Conservation (phyloP, 2,329 filamentous ascomycete genomes). For the Uncinocarpus reesii region DNA sequence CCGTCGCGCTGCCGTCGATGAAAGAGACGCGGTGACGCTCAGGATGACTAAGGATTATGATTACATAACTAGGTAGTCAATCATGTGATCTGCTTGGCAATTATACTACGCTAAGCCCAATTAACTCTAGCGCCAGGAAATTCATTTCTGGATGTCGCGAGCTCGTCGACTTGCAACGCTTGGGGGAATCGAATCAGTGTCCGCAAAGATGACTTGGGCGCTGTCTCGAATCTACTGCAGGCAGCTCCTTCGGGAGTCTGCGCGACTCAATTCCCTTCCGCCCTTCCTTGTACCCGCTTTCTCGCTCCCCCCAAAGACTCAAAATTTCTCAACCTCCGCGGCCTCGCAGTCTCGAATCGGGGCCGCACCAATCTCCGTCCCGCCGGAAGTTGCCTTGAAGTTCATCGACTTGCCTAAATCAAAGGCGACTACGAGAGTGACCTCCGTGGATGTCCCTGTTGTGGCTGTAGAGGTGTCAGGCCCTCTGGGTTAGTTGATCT, state of each 20-base stretch:
- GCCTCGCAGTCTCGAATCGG: constrained; percentile 71
- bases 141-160: constrained; percentile 9
- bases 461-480: constrained; percentile 63
- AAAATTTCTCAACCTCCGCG: constrained; percentile 62
- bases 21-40: neutral
- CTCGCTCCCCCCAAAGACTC: constrained; percentile 35
- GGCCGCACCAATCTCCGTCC: constrained; percentile 65
- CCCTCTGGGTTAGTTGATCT: constrained; percentile 54
- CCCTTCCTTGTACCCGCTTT: constrained; percentile 65
- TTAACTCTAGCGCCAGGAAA: neutral
- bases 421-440: constrained; percentile 48
- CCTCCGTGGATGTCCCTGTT: constrained; percentile 52
- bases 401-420: constrained; percentile 53
- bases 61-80: neutral
- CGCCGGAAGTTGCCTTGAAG: constrained; percentile 67
- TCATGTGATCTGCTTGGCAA: neutral
- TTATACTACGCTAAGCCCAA: neutral
- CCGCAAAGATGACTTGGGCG: constrained; percentile 52
- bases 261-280: constrained; percentile 49
- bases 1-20: neutral
- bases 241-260: constrained; percentile 43
- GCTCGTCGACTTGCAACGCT: neutral
- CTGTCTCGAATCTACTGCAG: constrained; percentile 52
- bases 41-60: neutral
- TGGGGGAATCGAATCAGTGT: neutral